Base-by-base conservation (phyloP, 768 basidiomycete genomes). In the Suillus brevipes region DNA sequence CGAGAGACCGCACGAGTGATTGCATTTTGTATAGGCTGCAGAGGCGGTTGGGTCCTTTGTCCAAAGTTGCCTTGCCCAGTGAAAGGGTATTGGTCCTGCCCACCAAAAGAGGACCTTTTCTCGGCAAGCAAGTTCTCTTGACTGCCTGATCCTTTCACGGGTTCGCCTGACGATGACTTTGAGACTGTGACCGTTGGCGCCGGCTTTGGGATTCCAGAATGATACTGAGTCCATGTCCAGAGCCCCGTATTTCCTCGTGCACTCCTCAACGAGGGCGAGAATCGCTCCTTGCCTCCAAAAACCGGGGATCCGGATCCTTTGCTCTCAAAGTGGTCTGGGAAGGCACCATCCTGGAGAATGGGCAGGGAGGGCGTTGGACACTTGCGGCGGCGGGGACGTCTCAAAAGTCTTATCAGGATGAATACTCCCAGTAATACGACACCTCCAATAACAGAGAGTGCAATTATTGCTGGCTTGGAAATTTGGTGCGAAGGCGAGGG, bases 351-450 rank as follows among this genome's bases (percentile, higher is more conserved):
- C 64, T 89, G 86, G 14, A 89, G 78, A 56, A 90, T 88, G 0
- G 90, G 91, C n/a, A 89, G 80, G 37, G 90, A 92, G 4, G 89
- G 91, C n/a, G 81, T 87, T 7, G 86, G 89, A 23, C 81, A 84
- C n/a, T 77, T 78, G 56, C 81, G 83, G 45, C 82, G 82, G 23
- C 77, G 79, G 28, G 86, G 88, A 36, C 83, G 83, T 64, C 75
- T 75, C 60, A 82, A 82, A 65, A 84, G 71, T 65, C 79, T 85
- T 66, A 82, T 70, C 16, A 85, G 64, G 61, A 90, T 73, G 64
- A 83, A 78, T 42, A 84, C 62, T 18, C 82, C 82, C 3, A 87
- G 69, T 34, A 89, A 67, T 12, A 86, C 67, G 67, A 84, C 79
- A 16, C 78, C 79, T 63, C 81, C 79, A 6, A 87, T 83, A 53